Conservation (phyloP, 257 asterid species). For the Prunella vulgaris region DNA sequence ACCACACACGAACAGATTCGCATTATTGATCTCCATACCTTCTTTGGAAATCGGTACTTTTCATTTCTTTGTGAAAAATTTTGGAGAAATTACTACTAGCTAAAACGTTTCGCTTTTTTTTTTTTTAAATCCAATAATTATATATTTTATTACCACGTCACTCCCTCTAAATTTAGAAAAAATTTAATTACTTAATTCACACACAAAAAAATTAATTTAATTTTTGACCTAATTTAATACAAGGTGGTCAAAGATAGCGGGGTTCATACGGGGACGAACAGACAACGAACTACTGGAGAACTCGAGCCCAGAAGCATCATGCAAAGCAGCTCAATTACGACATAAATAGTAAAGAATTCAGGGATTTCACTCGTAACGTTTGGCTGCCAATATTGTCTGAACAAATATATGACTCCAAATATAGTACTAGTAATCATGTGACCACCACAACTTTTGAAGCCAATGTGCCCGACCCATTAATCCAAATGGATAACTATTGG, state of each 20-base stretch:
- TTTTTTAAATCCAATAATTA: no score
- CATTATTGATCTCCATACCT: not conserved
- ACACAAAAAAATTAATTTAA: no score
- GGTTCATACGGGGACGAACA: conserved; percentile 23
- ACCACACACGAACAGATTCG: not conserved
- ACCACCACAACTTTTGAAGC: no score
- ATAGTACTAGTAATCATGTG: not conserved
- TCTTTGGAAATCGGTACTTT: not conserved
- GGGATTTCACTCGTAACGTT: not conserved
- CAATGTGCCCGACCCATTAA: no score
- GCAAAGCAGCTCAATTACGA: conserved; percentile 31
- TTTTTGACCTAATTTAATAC: not conserved
- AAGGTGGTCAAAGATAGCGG: conserved; percentile 8
- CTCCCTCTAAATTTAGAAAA: no score
- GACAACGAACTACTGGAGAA: conserved; percentile 36
- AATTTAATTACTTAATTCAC: no score
- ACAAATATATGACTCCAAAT: not conserved
- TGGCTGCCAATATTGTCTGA: conserved; percentile 22
- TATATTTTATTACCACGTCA: no score
- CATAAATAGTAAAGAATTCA: conserved; percentile 10
- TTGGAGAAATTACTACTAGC: no score
- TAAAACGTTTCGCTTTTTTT: no score
- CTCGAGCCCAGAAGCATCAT: conserved; percentile 20
- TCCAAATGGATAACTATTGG: no score
- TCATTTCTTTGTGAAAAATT: no score